Base-by-base conservation (phyloP, 2,329 filamentous ascomycete species). In the Curvularia verruculosa region DNA sequence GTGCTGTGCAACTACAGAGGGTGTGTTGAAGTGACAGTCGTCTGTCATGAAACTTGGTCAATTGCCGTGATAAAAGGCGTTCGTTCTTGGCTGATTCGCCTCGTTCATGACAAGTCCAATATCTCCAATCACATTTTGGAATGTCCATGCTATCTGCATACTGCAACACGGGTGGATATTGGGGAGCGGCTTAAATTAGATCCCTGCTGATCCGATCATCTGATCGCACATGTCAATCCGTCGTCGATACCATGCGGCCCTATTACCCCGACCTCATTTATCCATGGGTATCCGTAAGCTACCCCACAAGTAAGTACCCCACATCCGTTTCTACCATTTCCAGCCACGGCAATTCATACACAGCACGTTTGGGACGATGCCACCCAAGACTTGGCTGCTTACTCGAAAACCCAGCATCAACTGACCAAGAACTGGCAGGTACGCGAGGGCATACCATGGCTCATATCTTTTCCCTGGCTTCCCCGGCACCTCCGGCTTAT, bases 381-480 rank as follows among this genome's bases (percentile, higher is more conserved):
- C 1, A 12, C 24, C 28, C 28, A 29, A 29, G 28, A 29, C 28
- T 29, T 29, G 28, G 28, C 28, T 29, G 28, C 9, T 29, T 7
- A 29, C 28, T 9, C 24, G 10, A 47, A n/a, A 26, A 23, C 9
- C 19, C 3, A 3, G 18, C 18, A 21, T 37, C 6, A 26, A 31
- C 9, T n/a, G 19, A 7, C 1, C 5, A 18, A 21, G 4, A 10
- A 18, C 8, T 37, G 15, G 31, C 5, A 13, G 9, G 15, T 18
- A 19, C 4, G 31, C 13, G 9, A 45, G 3, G 18, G 45, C 54
- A 18, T 34, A 61, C n/a, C n/a, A 73, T 73, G 70, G 71, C 71
- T n/a, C 71, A 73, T 50, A 64, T 74, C 40, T 74, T 74, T 51
- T 72, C 70, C 6, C 68, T 73, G n/a, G 66, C 71, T 8, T 49